A percentile compares a stretch with the other conserved stretches of the same genome.
These are phyloP conservation scores for Fusarium penzigii DNA, from an alignment of 2,329 filamentous ascomycete species.

Conservation along the genomic window DNA sequence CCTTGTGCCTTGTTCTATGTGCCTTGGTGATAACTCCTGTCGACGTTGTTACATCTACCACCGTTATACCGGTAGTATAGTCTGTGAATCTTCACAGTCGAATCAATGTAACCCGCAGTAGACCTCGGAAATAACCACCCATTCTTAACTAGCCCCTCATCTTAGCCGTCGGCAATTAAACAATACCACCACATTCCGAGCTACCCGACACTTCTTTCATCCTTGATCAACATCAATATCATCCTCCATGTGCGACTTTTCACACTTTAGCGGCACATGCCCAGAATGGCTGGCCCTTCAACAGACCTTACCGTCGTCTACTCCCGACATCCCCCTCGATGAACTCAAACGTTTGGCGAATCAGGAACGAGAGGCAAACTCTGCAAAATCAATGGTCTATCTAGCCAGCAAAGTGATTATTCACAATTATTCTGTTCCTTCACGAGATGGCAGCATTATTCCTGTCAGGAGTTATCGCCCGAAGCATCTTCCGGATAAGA, in stretches of 20 bases:
- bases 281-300: conserved; percentile 47
- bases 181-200: too few relatives aligned
- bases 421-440: conserved; percentile 31
- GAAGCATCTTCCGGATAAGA: conserved; percentile 27
- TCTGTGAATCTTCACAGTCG: too few relatives aligned
- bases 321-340: conserved; percentile 2
- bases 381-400: conserved; percentile 6
- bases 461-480: conserved; percentile 27
- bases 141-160: too few relatives aligned
- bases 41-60: too few relatives aligned
- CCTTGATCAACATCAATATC: neutral
- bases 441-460: conserved; percentile 17
- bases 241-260: conserved; percentile 28
- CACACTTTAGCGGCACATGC: conserved; percentile 42
- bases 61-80: too few relatives aligned
- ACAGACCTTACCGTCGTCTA: conserved; percentile 9
- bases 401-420: conserved; percentile 31
- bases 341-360: conserved; percentile 19
- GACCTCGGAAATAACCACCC: too few relatives aligned
- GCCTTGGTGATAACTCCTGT: too few relatives aligned
- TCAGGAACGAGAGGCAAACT: conserved; percentile 11
- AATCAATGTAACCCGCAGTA: too few relatives aligned
- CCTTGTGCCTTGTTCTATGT: too few relatives aligned
- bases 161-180: too few relatives aligned
- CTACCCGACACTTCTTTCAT: too few relatives aligned